Base-by-base conservation (phyloP, 2,329 filamentous ascomycete genomes). In the Neonectria faginata region DNA sequence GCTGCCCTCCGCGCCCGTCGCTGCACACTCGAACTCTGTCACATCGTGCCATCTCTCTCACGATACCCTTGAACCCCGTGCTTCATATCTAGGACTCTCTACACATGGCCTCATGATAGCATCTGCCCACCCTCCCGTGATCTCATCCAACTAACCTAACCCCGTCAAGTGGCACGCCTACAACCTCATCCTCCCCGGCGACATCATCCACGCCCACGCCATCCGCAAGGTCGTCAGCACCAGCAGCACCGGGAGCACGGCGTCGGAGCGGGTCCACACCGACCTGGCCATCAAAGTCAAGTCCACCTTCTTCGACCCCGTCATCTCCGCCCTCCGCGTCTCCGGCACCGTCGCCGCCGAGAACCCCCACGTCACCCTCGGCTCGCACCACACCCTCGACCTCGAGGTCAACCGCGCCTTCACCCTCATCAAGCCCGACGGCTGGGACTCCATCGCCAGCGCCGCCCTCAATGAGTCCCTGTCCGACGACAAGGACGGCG, bases 371-470 rank as follows among this genome's bases (percentile, higher is more conserved):
- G 85, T 87, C 61, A 79, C 80, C 68, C 75, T 86, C 45, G 87
- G 86, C 56, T 83, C 87, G 65, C 84, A 87, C 71, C 87, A 89
- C 73, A 88, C 86, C 2, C 82, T 89, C 68, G 95, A 97, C 70
- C 86, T 99, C 50, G 95, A 97, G 77, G 84, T 97, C 62, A 89
- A 96, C 73, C 87, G 94, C 45, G 90, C 94, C 55, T 98, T 98
- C 73, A 95, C 92, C 7, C 78, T 99, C 8, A 91, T 94, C 81
- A 98, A 98, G 80, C 86, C 87, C 42, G 90, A 79, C 59, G 80
- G 94, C 45, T 99, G 96, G 96, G 96, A 99, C 79, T 94, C 91
- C 70, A 89, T 99, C 11, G 92, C 94, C 3, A 82, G 91, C 52
- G 89, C 92, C 64, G 91, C 92, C 50, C 85, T 99, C 11, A 84